These are phyloP conservation scores for Chalciporus pseudorubinellus DNA, from an alignment of 768 basidiomycete species.

Conservation along the genomic window DNA sequence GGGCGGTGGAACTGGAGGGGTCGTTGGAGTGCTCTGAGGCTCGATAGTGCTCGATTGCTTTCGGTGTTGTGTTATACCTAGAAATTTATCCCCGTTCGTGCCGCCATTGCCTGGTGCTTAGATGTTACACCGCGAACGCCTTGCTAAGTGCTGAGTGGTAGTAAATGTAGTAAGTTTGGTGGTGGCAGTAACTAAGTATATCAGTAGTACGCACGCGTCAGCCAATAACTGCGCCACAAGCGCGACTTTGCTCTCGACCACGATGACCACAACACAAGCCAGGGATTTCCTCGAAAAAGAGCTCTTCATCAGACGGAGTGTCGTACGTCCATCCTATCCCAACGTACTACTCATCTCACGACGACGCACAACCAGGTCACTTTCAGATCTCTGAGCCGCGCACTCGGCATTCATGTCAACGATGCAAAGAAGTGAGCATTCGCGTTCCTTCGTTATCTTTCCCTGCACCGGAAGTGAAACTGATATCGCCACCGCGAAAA, in stretches of 20 bases:
- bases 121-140: too few species aligned
- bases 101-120: too few species aligned
- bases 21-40: neutral
- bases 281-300: conserved; percentile 47
- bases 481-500: neutral
- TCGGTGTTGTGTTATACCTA: neutral
- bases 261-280: conserved; percentile 30
- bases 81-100: too few species aligned
- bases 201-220: neutral
- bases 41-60: neutral
- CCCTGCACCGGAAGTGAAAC: too few species aligned
- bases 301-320: conserved; percentile 41
- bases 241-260: conserved; percentile 11
- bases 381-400: conserved; percentile 72
- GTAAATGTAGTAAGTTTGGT: too few species aligned
- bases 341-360: too few species aligned
- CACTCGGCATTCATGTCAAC: conserved; percentile 71
- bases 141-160: too few species aligned
- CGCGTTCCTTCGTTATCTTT: neutral
- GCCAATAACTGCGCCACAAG: conserved; percentile 6
- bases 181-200: too few species aligned
- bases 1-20: neutral
- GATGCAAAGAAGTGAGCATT: conserved; percentile 64
- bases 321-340: conserved; percentile 32
- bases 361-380: conserved; percentile 56